phyloP scores from a whole-genome alignment of 345 rosid species.

The Corchorus olitorius region DNA sequence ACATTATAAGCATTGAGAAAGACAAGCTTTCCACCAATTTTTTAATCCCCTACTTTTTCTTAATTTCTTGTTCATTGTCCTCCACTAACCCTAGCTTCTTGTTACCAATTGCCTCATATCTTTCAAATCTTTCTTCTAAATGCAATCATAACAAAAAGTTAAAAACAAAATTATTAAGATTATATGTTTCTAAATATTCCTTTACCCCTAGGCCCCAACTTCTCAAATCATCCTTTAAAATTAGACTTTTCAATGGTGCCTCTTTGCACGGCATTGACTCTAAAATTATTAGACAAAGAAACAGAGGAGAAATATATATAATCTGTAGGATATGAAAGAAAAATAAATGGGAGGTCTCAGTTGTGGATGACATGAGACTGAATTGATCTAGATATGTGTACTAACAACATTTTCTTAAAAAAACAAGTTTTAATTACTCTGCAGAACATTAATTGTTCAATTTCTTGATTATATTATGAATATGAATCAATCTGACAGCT shows the following conservation, averaged over 20 bases:
- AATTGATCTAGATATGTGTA: not conserved
- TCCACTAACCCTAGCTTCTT: not conserved
- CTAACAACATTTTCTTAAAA: not conserved
- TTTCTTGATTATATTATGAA: not conserved
- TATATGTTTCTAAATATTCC: not conserved
- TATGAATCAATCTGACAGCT: conserved; percentile 3
- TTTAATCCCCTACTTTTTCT: not conserved
- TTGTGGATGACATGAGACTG: conserved; percentile 1
- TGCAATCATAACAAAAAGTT: not conserved
- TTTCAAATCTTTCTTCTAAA: not conserved
- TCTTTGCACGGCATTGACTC: conserved; percentile 10
- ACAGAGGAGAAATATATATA: not conserved
- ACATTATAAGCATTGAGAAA: conserved; percentile 10
- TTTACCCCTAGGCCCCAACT: not conserved
- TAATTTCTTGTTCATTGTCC: not conserved
- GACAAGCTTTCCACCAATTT: not conserved
- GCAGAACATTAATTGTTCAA: not conserved
- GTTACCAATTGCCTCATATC: not conserved
- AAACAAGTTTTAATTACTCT: not conserved
- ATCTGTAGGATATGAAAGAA: not conserved
- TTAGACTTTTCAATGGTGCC: conserved; percentile 11
- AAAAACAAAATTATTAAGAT: not conserved
- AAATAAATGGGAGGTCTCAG: not conserved
- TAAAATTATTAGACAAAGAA: not conserved
- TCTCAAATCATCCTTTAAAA: not conserved